Base-by-base conservation (phyloP, 2,329 filamentous ascomycete species). In the Stachybotrys elegans region DNA sequence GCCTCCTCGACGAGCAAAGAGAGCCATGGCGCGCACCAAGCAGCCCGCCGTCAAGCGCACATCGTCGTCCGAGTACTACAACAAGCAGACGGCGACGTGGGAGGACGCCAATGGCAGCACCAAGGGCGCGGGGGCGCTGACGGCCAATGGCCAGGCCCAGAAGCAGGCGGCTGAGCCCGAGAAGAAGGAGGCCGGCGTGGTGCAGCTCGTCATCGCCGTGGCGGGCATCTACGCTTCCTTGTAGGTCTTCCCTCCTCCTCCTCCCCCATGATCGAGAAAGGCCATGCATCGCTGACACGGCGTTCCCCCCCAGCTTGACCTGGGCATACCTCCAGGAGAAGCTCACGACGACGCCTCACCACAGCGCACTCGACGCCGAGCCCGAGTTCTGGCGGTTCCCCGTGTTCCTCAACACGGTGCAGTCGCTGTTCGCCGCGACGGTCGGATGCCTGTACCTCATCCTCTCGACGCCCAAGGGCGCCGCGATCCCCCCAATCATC, bases 251-350 rank as follows among this genome's bases (percentile, higher is more conserved):
- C 19, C 31, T 34, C 31, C 14, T 7, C 17, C 31, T n/a, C 31
- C 31, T 7, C 14, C 31, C n/a, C n/a, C n/a, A n/a, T n/a, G n/a
- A n/a, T n/a, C n/a, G n/a, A n/a, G n/a, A n/a, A n/a, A n/a, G n/a
- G n/a, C n/a, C n/a, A n/a, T n/a, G n/a, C n/a, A n/a, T n/a, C n/a
- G n/a, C n/a, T n/a, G n/a, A n/a, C n/a, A n/a, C n/a, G n/a, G n/a
- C 31, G 8, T 16, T 34, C n/a, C 3, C 16, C n/a, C 13, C 31
- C 48, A 90, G 92, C 70, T 72, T 98, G 43, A 94, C 91, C 25
- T 98, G 93, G 93, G 93, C 88, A 20, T 84, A 95, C 52, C 85
- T 98, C 48, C 93, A 98, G 75, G 93, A 98, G 68, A 90, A 93
- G 58, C 88, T 98, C 59, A 97, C 93, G 22, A 98, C 93, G 13